These are phyloP conservation scores for Blepharisma stoltei DNA, from an alignment of 73 alveolate species.

Conservation along the genomic window DNA sequence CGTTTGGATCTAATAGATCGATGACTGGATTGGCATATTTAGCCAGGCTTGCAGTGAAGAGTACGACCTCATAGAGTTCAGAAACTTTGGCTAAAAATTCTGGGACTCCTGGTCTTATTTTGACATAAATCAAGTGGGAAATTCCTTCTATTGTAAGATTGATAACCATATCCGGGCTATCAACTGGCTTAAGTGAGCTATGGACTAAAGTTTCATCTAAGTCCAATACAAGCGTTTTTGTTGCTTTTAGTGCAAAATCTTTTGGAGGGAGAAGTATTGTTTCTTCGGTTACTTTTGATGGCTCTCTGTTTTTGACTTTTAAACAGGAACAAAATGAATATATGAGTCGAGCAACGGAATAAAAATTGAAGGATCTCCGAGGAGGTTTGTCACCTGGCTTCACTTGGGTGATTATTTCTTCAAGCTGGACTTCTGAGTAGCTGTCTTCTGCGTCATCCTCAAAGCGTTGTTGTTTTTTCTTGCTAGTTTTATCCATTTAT, in stretches of 20 bases:
- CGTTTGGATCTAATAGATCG: slow-evolving; percentile 83
- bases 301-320: too few species aligned
- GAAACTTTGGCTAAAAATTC: slow-evolving; percentile 82
- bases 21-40: slow-evolving; percentile 96
- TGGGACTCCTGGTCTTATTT: slow-evolving; percentile 90
- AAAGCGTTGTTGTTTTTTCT: too few species aligned
- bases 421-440: too few species aligned
- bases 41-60: slow-evolving; percentile 96
- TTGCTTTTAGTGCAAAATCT: not conserved
- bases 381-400: too few species aligned
- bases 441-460: too few species aligned
- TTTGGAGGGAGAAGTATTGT: slow-evolving; percentile 15
- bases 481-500: too few species aligned
- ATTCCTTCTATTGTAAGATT: slow-evolving; percentile 12
- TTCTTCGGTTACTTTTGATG: not conserved
- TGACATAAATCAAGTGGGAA: slow-evolving; percentile 60
- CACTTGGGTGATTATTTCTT: too few species aligned
- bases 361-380: too few species aligned
- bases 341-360: too few species aligned
- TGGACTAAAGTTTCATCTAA: slow-evolving; percentile 71
- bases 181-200: slow-evolving; percentile 29
- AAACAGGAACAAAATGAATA: too few species aligned
- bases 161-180: slow-evolving; percentile 14
- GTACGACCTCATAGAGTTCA: slow-evolving; percentile 86
- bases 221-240: slow-evolving; percentile 55